These are phyloP conservation scores for Boechera divaricarpa DNA, from an alignment of 345 rosid genomes.

Conservation along the genomic window DNA sequence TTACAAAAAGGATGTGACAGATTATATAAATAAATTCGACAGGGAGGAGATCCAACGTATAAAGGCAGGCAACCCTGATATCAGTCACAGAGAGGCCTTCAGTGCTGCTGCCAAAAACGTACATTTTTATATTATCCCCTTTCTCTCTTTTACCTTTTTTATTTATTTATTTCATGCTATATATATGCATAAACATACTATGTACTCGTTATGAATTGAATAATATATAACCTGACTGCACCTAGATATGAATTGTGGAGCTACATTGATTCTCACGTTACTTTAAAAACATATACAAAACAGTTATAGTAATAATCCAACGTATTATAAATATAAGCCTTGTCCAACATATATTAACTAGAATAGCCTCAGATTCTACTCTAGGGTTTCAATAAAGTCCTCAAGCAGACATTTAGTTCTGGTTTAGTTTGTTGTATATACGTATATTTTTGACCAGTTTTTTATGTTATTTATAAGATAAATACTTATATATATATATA, in stretches of 20 bases:
- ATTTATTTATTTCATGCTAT: not conserved
- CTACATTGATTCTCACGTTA: constrained; percentile 1
- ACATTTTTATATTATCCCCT: constrained; percentile 31
- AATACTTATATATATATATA: not conserved
- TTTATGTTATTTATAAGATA: not conserved
- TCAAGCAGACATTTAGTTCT: not conserved
- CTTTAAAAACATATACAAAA: not conserved
- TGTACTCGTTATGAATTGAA: not conserved
- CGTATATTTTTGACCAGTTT: not conserved
- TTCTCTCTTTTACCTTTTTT: not conserved
- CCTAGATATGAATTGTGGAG: constrained; percentile 8
- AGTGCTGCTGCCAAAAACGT: constrained; percentile 98
- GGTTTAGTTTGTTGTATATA: not conserved
- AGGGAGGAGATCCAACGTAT: constrained; percentile 99
- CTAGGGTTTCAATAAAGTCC: constrained; percentile 29
- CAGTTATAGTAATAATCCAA: not conserved
- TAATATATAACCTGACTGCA: not conserved
- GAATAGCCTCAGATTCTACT: not conserved
- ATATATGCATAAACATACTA: not conserved
- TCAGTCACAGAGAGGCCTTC: constrained; percentile 96
- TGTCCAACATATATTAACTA: constrained; percentile 13
- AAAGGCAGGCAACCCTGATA: constrained; percentile 96
- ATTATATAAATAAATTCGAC: constrained; percentile 36
- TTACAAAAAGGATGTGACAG: constrained; percentile 25
- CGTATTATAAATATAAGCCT: not conserved